Conservation (phyloP, 2,329 filamentous ascomycete genomes). For the Thielaviopsis punctulata region DNA sequence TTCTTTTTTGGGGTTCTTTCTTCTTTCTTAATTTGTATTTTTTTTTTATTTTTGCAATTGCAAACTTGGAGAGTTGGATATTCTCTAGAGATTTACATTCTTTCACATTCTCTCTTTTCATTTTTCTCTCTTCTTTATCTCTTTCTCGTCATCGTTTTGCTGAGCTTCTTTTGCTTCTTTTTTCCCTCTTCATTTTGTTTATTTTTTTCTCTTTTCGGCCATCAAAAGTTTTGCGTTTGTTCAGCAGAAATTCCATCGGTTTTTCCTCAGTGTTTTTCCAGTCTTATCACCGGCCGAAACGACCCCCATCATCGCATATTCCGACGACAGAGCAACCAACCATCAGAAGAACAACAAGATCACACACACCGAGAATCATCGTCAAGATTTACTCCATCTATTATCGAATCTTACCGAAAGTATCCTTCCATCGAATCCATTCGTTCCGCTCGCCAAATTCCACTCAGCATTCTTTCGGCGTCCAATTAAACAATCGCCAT, state of each 20-base stretch:
- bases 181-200: neutral
- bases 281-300: neutral
- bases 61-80: neutral
- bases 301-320: neutral
- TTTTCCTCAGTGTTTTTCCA: neutral
- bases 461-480: neutral
- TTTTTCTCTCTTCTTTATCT: neutral
- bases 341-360: neutral
- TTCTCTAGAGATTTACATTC: neutral
- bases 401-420: neutral
- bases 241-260: neutral
- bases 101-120: neutral
- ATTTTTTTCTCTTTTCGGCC: neutral
- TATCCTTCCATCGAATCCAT: neutral
- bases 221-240: neutral
- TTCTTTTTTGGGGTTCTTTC: conserved; percentile 7
- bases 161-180: neutral
- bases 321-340: neutral
- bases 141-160: neutral
- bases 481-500: neutral
- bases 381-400: neutral
- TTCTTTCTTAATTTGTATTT: conserved; percentile 1
- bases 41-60: conserved; percentile 1
- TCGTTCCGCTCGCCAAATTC: neutral
- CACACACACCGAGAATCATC: conserved; percentile 1